Conservation (phyloP, 805 yeast species). For the Spathaspora sp. region DNA sequence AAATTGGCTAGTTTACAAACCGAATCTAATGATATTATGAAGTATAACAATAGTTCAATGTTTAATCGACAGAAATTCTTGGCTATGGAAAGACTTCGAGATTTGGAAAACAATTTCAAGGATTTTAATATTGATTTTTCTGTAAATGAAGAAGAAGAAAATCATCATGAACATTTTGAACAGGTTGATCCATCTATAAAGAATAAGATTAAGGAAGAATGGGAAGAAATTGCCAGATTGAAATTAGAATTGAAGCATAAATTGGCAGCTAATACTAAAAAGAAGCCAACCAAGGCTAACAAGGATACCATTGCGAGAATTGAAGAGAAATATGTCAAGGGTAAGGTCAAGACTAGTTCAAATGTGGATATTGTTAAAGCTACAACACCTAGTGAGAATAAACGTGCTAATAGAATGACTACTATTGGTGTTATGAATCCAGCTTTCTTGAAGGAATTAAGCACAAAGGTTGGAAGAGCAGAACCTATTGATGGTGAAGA, state of each 20-base stretch:
- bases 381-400: conserved; percentile 18
- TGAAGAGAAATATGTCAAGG: conserved; percentile 45
- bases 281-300: conserved; percentile 7
- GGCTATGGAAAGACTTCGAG: conserved; percentile 69
- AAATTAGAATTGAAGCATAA: conserved; percentile 39
- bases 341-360: conserved; percentile 29
- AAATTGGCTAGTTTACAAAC: conserved; percentile 61
- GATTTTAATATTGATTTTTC: conserved; percentile 59
- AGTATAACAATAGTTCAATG: conserved; percentile 58
- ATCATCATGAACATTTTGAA: conserved; percentile 12
- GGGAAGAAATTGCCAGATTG: conserved; percentile 39
- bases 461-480: conserved; percentile 44
- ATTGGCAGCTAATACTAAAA: conserved; percentile 17
- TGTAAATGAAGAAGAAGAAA: conserved; percentile 14
- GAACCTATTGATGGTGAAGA: conserved; percentile 28
- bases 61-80: conserved; percentile 57
- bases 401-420: conserved; percentile 23
- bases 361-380: conserved; percentile 5
- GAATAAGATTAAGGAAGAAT: conserved; percentile 37
- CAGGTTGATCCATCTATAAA: conserved; percentile 30
- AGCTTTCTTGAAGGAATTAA: conserved; percentile 50
- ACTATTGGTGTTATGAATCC: conserved; percentile 43
- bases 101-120: conserved; percentile 63
- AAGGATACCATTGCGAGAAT: conserved; percentile 23
- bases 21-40: conserved; percentile 74